Evolutionary conservation across 257 asterid species (phyloP), one percentile per base, ranked within the genome.

Genomic region (Datura wrightii): DNA sequence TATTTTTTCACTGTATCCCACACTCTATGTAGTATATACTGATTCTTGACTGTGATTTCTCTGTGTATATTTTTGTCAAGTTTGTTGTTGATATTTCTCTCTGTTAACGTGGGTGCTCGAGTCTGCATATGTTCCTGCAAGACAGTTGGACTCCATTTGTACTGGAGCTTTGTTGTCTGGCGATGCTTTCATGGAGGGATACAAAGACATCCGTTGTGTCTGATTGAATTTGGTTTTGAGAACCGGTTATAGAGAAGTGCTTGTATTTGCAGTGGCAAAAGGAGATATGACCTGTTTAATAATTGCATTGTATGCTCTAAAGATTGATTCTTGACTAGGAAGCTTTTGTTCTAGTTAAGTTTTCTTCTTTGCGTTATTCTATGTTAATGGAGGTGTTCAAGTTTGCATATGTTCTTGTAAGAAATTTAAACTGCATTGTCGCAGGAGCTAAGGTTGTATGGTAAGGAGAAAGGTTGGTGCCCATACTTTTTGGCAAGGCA

Each of bases 381-480:
- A 18, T 24, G 41, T 74, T 11, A 11, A 24, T 48, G 80, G 56
- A n/a, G 37, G 42, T 74, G 42, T 60, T 74, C 44, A 74, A 48
- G 8, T 74, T 74, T 74, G 60, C 80, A 48, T 74, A 11, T 24
- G 59, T 6, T 24, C 59, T 74, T 74, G 80, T 72, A 7, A 1
- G 59, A 46, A 48, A 37, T 13, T 63, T 63, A 48, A 82, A 53
- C 46, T 65, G 41, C 19, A 50, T 37, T 19, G 9, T 83, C 86
- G 79, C 83, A 96, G 99, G 98, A 97, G 81, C 85, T 97, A 85
- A 93, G 94, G 90, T 88, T 85, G 62, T 97, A 89, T 72, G 99
- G 99, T 67, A 97, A 93, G 87, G 92, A 85, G 82, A 94, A 87
- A 87, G 98, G 98, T 58, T 97, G 99, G 99, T 97, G 99, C 79